Base-by-base conservation (phyloP, 2,329 filamentous ascomycete genomes). In the Pestalotiopsis sp. region DNA sequence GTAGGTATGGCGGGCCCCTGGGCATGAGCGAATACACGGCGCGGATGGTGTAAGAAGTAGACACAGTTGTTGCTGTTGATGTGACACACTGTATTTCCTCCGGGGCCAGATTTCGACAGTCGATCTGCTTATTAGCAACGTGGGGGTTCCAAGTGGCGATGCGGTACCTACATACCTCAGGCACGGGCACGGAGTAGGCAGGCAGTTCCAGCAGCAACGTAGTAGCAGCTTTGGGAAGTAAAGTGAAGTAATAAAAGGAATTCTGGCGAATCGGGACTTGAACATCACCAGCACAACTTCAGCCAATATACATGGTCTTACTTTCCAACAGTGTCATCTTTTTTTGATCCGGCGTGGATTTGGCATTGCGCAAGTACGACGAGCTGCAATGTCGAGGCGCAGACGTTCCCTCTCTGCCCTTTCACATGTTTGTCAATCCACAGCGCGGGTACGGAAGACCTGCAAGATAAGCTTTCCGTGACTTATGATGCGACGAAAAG, bases 11-110 rank as follows among this genome's bases (percentile, higher is more conserved):
- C 20, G n/a, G 45, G 45, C 17, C 45, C 17, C 45, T 52, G 45
- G 17, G 31, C 20, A 65, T 56, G 62, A 65, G 40, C 25, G 45
- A 65, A 65, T 65, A 23, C 62, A 31, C 20, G 17, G 23, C 14
- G 27, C 27, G 27, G n/a, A 65, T 65, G 62, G 62, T 25, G 62
- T 40, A 56, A 65, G 38, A 17, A 25, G 27, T 45, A 59, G 23
- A 36, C 41, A 56, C 62, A 65, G 62, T 65, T 9, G 31, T 9
- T 13, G 36, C 12, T 38, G 7, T 25, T 14, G 23, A 38, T 38
- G 45, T 20, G 17, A n/a, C n/a, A 52, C 45, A 52, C 45, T 52
- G 45, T 52, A n/a, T 20, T n/a, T 52, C 17, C 20, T 17, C 7
- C 7, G 45, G 40, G n/a, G 6, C 45, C 45, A 52, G 45, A 7